phyloP scores from a whole-genome alignment of 345 rosid species.

The Eucalyptus guilfoylei region DNA sequence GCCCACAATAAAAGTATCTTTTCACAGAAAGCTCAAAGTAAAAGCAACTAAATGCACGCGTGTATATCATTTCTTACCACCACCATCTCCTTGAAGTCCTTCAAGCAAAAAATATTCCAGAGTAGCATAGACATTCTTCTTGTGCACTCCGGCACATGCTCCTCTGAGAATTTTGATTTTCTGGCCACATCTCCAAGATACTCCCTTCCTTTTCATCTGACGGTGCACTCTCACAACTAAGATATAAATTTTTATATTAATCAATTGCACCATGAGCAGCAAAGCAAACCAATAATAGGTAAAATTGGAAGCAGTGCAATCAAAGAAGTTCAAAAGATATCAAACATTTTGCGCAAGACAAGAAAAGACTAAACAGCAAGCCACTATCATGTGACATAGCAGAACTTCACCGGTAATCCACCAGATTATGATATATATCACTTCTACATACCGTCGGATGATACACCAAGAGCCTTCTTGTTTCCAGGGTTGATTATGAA shows the following conservation, averaged over 20 bases:
- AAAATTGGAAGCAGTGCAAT: not conserved
- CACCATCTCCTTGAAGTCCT: constrained; percentile 61
- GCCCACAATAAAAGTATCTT: not conserved
- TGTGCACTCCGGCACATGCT: constrained; percentile 37
- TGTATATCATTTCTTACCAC: constrained; percentile 30
- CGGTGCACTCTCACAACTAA: constrained; percentile 57
- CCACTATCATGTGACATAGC: not conserved
- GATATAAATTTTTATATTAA: not conserved
- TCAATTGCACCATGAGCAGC: not conserved
- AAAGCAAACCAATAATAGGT: not conserved
- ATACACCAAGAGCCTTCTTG: constrained; percentile 40
- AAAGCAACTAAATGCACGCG: not conserved
- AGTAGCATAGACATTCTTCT: constrained; percentile 40
- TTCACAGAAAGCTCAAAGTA: not conserved
- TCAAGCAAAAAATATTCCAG: constrained; percentile 56
- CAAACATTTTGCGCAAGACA: not conserved
- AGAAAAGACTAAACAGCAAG: not conserved
- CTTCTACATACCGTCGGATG: constrained; percentile 39
- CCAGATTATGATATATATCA: not conserved
- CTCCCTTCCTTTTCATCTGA: constrained; percentile 28
- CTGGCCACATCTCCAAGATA: constrained; percentile 45
- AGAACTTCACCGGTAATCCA: not conserved
- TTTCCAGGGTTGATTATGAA: constrained; percentile 23
- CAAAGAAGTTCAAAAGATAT: not conserved
- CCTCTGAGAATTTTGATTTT: constrained; percentile 60